Evolutionary conservation across 2,329 filamentous ascomycete species (phyloP).

Genomic region (Penicillium griseofulvum): DNA sequence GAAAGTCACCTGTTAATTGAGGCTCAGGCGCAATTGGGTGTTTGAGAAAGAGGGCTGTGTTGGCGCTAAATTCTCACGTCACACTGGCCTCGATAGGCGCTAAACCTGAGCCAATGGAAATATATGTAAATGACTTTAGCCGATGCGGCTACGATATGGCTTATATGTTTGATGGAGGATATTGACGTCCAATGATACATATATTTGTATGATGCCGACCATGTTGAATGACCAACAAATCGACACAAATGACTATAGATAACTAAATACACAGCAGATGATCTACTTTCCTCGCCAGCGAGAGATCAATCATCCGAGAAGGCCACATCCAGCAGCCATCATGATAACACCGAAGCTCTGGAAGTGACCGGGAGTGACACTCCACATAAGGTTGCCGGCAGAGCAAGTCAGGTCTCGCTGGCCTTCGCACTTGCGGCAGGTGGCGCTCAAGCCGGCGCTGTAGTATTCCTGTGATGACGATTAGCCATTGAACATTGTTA

Average conservation of each 20-base stretch:
- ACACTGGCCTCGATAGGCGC: slow-evolving; percentile 2
- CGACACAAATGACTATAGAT: neutral
- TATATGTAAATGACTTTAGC: neutral
- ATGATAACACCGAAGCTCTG: slow-evolving; percentile 25
- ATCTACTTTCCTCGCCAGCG: neutral
- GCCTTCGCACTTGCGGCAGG: slow-evolving; percentile 21
- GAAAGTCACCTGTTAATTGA: slow-evolving; percentile 1
- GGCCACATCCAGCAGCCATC: slow-evolving; percentile 21
- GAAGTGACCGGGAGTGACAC: slow-evolving; percentile 26
- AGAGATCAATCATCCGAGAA: neutral
- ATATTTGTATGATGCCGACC: neutral
- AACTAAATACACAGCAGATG: neutral
- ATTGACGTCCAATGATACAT: neutral
- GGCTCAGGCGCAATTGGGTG: slow-evolving; percentile 2
- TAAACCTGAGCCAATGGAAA: neutral
- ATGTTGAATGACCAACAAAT: slow-evolving; percentile 8
- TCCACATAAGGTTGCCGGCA: slow-evolving; percentile 26
- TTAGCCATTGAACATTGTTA: neutral
- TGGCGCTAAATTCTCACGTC: slow-evolving; percentile 13
- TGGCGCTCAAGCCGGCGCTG: slow-evolving; percentile 20
- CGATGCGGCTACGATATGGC: neutral
- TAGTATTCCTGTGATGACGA: slow-evolving; percentile 25
- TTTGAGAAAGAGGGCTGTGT: slow-evolving; percentile 4
- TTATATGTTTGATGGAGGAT: neutral
- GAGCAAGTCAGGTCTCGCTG: slow-evolving; percentile 29